Conservation (phyloP, 2,329 filamentous ascomycete species). For the Cladosporium sphaerospermum region DNA sequence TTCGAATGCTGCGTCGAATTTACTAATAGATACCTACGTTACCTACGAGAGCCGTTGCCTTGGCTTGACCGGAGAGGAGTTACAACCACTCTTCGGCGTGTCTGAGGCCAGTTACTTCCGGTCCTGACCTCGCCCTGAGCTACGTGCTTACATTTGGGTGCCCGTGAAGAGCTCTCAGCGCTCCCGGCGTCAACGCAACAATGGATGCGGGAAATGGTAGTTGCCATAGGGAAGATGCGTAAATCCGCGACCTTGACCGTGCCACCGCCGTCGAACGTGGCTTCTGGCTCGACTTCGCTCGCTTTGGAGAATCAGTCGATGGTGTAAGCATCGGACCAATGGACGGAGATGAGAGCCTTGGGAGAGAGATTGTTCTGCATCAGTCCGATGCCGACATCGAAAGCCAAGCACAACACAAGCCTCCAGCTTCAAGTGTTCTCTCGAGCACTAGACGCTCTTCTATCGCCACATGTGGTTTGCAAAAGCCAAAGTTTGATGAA, state of each 20-base stretch:
- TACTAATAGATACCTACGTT: not conserved
- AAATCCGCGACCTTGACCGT: slow-evolving; percentile 57
- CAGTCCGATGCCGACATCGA: no score
- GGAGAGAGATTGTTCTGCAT: no score
- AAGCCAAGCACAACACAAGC: no score
- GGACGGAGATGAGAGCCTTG: no score
- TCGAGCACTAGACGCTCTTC: no score
- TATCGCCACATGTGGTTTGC: no score
- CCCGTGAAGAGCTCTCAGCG: slow-evolving; percentile 62
- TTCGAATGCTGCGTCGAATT: not conserved
- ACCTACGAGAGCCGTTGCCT: slow-evolving; percentile 61
- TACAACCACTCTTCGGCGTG: slow-evolving; percentile 66
- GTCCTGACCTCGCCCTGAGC: slow-evolving; percentile 37
- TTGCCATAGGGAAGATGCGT: slow-evolving; percentile 60
- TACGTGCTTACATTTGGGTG: slow-evolving; percentile 55
- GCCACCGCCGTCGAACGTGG: slow-evolving; percentile 51
- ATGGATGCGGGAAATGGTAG: slow-evolving; percentile 59
- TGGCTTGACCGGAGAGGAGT: slow-evolving; percentile 57
- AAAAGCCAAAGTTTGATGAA: no score
- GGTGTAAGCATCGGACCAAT: no score
- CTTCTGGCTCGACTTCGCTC: slow-evolving; percentile 36
- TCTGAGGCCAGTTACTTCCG: slow-evolving; percentile 17
- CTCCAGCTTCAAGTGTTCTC: not conserved
- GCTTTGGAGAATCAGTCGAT: slow-evolving; percentile 42
- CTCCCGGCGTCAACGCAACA: slow-evolving; percentile 58